phyloP scores from a whole-genome alignment of 2,329 filamentous ascomycete genomes.

The Amesomyces nigricolor region DNA sequence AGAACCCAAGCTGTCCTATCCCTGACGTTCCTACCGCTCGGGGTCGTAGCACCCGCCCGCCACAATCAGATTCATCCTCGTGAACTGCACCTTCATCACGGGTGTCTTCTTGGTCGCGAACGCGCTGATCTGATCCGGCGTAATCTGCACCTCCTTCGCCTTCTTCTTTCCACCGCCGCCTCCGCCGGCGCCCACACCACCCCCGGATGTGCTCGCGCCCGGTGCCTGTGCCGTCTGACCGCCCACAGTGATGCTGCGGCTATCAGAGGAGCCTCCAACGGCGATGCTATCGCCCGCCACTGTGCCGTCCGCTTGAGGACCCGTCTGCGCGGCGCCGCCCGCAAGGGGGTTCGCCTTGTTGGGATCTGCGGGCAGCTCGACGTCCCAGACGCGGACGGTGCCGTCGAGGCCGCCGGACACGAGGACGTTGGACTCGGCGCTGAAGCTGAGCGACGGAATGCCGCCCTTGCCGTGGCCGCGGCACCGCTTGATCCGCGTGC shows the following conservation, averaged over 20 bases:
- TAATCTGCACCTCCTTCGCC: slow-evolving; percentile 83
- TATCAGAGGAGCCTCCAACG: slow-evolving; percentile 35
- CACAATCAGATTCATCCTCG: slow-evolving; percentile 88
- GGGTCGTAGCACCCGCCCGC: slow-evolving; percentile 69
- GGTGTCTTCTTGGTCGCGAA: slow-evolving; percentile 96
- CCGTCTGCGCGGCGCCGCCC: slow-evolving; percentile 19
- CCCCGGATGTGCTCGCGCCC: slow-evolving; percentile 29
- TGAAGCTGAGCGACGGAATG: slow-evolving; percentile 90
- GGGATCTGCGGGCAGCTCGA: slow-evolving; percentile 64
- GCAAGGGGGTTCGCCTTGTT: slow-evolving; percentile 45
- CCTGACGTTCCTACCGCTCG: slow-evolving; percentile 21
- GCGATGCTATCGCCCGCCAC: slow-evolving; percentile 34
- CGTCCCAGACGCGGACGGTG: slow-evolving; percentile 92
- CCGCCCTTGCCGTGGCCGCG: slow-evolving; percentile 90
- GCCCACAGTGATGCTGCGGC: slow-evolving; percentile 36
- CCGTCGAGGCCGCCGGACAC: slow-evolving; percentile 88
- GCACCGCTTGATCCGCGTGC: slow-evolving; percentile 82
- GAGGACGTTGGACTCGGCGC: slow-evolving; percentile 83
- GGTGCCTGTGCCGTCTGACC: slow-evolving; percentile 44
- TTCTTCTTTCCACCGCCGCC: slow-evolving; percentile 59
- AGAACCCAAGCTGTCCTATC: background rate
- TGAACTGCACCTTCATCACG: slow-evolving; percentile 89
- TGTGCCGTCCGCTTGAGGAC: slow-evolving; percentile 28
- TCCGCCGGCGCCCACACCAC: slow-evolving; percentile 28
- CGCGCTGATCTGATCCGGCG: slow-evolving; percentile 86